Conservation (phyloP, 164 flowering plant species). For the Magnolia changhungtana region DNA sequence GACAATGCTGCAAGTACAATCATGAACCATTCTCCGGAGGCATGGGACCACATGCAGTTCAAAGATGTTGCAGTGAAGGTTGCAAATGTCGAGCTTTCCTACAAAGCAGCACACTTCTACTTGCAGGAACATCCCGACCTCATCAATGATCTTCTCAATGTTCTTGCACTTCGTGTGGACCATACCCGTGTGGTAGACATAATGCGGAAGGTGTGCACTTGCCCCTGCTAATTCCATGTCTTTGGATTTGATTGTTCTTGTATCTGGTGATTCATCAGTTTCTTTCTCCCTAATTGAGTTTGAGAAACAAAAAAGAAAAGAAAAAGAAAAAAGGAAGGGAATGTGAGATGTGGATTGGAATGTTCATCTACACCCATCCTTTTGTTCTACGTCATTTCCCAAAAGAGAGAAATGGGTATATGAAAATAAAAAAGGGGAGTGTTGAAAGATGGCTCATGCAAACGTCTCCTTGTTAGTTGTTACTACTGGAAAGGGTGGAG, state of each 20-base stretch:
- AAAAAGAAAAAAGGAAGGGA: too few species aligned
- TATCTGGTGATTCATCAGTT: too few species aligned
- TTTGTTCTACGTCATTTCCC: too few species aligned
- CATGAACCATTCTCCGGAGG: slow-evolving; percentile 99
- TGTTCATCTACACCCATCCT: too few species aligned
- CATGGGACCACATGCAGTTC: slow-evolving; percentile 99
- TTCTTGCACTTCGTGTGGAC: slow-evolving; percentile 90
- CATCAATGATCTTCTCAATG: slow-evolving; percentile 90
- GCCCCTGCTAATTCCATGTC: background rate
- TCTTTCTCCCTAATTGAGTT: background rate
- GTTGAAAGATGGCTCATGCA: too few species aligned
- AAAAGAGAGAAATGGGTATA: too few species aligned
- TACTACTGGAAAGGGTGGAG: too few species aligned
- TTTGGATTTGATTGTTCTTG: background rate
- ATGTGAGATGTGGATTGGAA: too few species aligned
- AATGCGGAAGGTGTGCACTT: slow-evolving; percentile 75
- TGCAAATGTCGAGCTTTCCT: slow-evolving; percentile 95
- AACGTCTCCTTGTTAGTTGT: too few species aligned
- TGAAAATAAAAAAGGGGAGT: too few species aligned
- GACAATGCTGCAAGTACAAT: slow-evolving; percentile 98
- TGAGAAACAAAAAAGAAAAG: too few species aligned
- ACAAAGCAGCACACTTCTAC: slow-evolving; percentile 98
- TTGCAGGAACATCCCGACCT: slow-evolving; percentile 97
- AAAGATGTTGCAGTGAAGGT: slow-evolving; percentile 94
- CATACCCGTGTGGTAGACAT: slow-evolving; percentile 98